Conservation (phyloP, 306 rosid species). For the Abrus precatorius region DNA sequence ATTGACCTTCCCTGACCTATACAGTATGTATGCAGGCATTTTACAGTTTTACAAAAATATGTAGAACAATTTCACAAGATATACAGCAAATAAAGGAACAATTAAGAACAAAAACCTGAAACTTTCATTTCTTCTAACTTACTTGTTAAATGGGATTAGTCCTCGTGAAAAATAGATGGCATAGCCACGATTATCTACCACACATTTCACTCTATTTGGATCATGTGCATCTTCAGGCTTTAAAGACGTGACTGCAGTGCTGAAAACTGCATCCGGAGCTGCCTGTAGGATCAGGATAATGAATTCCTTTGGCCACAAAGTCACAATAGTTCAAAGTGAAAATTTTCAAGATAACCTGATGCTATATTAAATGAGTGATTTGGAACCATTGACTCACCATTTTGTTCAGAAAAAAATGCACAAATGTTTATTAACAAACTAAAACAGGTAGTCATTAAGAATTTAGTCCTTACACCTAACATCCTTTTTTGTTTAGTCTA, state of each 20-base stretch:
- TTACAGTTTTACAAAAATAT: conserved; percentile 37
- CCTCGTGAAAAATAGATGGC: conserved; percentile 98
- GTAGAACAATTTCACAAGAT: conserved; percentile 18
- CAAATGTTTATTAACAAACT: conserved; percentile 11
- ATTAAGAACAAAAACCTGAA: not conserved
- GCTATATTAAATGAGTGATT: conserved; percentile 2
- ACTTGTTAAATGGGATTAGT: conserved; percentile 94
- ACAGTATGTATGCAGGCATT: conserved; percentile 40
- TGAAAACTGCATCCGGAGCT: conserved; percentile 98
- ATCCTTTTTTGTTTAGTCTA: too few species aligned
- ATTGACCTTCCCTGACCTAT: conserved; percentile 87
- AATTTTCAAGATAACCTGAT: conserved; percentile 12
- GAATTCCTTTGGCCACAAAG: conserved; percentile 16
- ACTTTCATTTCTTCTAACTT: conserved; percentile 42
- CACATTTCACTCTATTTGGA: conserved; percentile 94
- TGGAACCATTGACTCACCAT: conserved; percentile 32
- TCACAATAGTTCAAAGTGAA: conserved; percentile 9
- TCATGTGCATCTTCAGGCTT: conserved; percentile 88
- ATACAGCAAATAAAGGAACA: not conserved
- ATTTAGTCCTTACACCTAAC: too few species aligned
- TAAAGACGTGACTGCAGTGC: conserved; percentile 94
- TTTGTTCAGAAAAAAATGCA: conserved; percentile 9
- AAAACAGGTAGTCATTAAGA: conserved; percentile 26
- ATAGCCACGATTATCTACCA: conserved; percentile 77
- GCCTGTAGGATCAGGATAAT: conserved; percentile 61